Base-by-base conservation (phyloP, 2,329 filamentous ascomycete species). In the Grosmannia clavigera region DNA sequence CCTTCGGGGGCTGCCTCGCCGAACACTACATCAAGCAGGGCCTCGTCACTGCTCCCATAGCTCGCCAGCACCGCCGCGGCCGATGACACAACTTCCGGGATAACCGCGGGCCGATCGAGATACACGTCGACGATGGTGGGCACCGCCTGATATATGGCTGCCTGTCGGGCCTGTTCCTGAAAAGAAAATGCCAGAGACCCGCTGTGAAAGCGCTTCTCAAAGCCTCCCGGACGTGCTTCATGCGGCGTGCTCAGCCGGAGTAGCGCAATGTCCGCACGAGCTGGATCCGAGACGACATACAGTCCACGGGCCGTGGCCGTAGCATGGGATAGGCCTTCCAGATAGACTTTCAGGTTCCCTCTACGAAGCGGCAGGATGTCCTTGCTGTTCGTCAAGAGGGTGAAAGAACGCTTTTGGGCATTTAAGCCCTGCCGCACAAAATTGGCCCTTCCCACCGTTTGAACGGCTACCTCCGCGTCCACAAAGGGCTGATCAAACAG, bases 401-500 rank as follows among this genome's bases (percentile, higher is more conserved):
- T 43, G 40, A 43, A 19, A 5, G 40, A 43, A 43, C 40, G 40
- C 19, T 14, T 43, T 9, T 43, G 40, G 19, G 40, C 40, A 43
- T 43, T 3, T 19, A 43, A 16, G 40, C 40, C 40, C 40, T 43
- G 40, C 40, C 14, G 40, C 40, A 68, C 64, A 62, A 78, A 80
- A 61, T 76, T 73, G 11, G 70, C 66, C 40, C 75, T 75, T 3
- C 76, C 77, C 22, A 78, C 77, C 3, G 75, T 65, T 2, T 68
- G 67, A 1, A 67, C 70, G 0, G 76, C 76, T 1, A 67, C 70
- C 1, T 74, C 73, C 1, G 70, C 69, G 60, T 81, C 75, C 5
- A 80, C 74, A 52, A 77, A 81, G 7, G 33, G 55, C 0, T 76
- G 77, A 14, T 81, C 78, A 57, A 81, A 81, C 9, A 81, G 72